phyloP scores from a whole-genome alignment of 2,329 filamentous ascomycete genomes.

The Capronia americana region DNA sequence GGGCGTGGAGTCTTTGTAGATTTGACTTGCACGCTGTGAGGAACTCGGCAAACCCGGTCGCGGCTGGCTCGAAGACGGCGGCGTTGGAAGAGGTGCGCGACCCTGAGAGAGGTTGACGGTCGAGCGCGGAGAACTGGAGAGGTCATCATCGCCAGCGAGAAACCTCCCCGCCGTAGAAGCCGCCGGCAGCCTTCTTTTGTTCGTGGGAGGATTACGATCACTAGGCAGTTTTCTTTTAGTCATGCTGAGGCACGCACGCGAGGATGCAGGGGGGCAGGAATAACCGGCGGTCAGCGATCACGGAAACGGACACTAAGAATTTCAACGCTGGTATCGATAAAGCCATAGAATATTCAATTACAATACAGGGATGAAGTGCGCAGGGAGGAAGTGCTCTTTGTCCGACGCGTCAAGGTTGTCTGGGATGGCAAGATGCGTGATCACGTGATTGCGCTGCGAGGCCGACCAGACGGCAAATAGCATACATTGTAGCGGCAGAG shows the following conservation, averaged over 20 bases:
- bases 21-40: slow-evolving; percentile 13
- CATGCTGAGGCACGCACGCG: background rate
- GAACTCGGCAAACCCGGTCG: slow-evolving; percentile 2
- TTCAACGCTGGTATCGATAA: background rate
- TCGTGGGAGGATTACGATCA: background rate
- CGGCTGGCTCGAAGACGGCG: slow-evolving; percentile 33
- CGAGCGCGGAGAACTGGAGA: slow-evolving; percentile 2
- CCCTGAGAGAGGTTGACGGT: slow-evolving; percentile 23
- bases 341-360: background rate
- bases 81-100: slow-evolving; percentile 30
- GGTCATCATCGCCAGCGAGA: slow-evolving; percentile 32
- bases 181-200: slow-evolving; percentile 24
- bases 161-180: slow-evolving; percentile 12
- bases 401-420: background rate
- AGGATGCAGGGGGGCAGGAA: background rate
- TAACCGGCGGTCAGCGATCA: background rate
- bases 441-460: background rate
- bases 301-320: background rate
- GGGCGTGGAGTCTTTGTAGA: slow-evolving; percentile 18
- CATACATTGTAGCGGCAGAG: background rate
- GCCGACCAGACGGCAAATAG: background rate
- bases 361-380: background rate
- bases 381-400: background rate
- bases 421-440: background rate
- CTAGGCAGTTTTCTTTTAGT: background rate